Evolutionary conservation across 257 asterid genomes (phyloP).

Genomic region (Ophiorrhiza pumila): DNA sequence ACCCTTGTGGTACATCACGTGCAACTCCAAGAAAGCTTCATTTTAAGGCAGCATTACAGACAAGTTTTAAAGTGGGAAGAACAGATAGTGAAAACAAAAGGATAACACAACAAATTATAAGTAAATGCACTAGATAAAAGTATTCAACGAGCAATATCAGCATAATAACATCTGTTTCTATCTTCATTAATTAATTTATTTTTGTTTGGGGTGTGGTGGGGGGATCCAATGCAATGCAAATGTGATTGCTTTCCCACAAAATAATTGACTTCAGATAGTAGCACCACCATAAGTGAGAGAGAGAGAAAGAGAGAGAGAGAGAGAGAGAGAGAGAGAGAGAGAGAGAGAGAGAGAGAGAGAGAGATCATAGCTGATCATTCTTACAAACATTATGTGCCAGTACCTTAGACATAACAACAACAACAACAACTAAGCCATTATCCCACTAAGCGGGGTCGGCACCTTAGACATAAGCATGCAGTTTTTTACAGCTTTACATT

Average conservation of each 20-base stretch:
- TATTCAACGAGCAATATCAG: no score
- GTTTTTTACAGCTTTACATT: background rate
- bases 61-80: background rate
- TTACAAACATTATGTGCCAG: background rate
- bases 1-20: background rate
- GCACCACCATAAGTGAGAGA: background rate
- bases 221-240: background rate
- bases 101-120: background rate
- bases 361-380: background rate
- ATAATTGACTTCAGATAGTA: background rate
- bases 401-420: background rate
- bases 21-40: background rate
- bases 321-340: background rate
- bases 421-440: no score
- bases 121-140: no score
- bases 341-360: background rate
- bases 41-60: background rate
- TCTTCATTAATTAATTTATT: background rate
- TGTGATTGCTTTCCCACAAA: background rate
- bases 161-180: background rate
- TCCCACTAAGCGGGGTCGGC: no score
- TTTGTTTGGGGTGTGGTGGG: background rate
- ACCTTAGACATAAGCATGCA: background rate
- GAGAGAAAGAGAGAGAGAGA: background rate
- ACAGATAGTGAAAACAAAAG: background rate